Percentiles rank a stretch among this genome's conserved stretches.
Conservation (phyloP, 176 grass and related monocot species). For the Themeda triandra region DNA sequence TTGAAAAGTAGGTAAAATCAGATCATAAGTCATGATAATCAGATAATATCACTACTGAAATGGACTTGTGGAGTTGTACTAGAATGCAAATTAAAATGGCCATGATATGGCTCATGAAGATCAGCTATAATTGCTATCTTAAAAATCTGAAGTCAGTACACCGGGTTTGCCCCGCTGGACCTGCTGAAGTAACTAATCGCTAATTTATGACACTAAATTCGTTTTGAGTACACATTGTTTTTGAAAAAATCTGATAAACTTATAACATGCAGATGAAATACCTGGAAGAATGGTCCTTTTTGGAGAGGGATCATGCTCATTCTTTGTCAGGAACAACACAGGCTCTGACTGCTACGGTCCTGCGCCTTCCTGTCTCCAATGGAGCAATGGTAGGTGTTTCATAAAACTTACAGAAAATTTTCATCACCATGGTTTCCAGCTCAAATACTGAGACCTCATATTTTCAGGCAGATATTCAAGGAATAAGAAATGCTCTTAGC, state of each 20-base stretch:
- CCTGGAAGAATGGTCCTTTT: constrained; percentile 60
- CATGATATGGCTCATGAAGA: background rate
- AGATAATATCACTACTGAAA: background rate
- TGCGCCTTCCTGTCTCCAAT: constrained; percentile 53
- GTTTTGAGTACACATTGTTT: background rate
- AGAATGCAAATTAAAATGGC: background rate
- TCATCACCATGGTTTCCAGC: background rate
- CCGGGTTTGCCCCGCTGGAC: background rate
- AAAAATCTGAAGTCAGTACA: background rate
- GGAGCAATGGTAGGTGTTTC: constrained; percentile 48
- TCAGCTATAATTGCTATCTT: background rate
- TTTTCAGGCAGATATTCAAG: constrained; percentile 56
- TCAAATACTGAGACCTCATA: background rate
- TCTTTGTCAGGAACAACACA: constrained; percentile 54
- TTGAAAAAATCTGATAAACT: background rate
- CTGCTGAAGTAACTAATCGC: background rate
- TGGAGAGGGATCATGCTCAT: constrained; percentile 50
- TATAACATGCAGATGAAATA: constrained; percentile 46
- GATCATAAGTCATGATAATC: background rate
- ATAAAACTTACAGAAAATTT: background rate
- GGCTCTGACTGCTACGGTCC: constrained; percentile 46
- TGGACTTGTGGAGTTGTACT: background rate
- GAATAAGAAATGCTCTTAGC: constrained; percentile 48
- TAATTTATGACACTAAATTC: background rate
- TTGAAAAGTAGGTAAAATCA: background rate